phyloP scores from a whole-genome alignment of 306 rosid genomes.

The Malus fusca region DNA sequence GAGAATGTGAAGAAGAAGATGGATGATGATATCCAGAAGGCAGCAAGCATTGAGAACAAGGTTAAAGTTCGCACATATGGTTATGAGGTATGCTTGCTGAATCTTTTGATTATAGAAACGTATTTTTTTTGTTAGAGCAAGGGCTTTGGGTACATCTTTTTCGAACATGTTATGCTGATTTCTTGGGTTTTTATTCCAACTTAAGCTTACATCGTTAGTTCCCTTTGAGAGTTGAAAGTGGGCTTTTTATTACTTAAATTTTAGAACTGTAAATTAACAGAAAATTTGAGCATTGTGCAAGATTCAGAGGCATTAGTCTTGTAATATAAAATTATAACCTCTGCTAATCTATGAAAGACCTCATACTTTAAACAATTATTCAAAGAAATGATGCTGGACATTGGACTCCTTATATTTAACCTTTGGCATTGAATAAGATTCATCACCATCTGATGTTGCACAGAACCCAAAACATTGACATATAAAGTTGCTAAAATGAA shows the following conservation, averaged over 20 bases:
- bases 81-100: slow-evolving; percentile 62
- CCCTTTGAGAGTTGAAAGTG: neutral
- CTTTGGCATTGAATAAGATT: neutral
- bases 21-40: slow-evolving; percentile 77
- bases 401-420: neutral
- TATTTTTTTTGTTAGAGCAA: neutral
- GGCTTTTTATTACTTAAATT: neutral
- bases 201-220: neutral
- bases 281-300: neutral
- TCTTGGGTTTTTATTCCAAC: neutral
- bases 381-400: neutral
- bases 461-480: neutral
- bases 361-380: neutral
- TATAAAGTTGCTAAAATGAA: neutral
- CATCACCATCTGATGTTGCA: neutral
- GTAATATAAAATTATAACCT: neutral
- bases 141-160: neutral
- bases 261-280: neutral
- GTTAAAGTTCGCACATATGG: slow-evolving; percentile 73
- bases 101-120: neutral
- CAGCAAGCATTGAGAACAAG: slow-evolving; percentile 68
- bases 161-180: neutral
- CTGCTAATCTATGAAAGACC: neutral
- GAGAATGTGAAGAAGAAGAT: slow-evolving; percentile 62
- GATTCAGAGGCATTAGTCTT: neutral